Evolutionary conservation across 371 early-diverging fungal genomes (phyloP), one percentile per base, ranked within the genome.

Genomic region (Apophysomyces trapeziformis): DNA sequence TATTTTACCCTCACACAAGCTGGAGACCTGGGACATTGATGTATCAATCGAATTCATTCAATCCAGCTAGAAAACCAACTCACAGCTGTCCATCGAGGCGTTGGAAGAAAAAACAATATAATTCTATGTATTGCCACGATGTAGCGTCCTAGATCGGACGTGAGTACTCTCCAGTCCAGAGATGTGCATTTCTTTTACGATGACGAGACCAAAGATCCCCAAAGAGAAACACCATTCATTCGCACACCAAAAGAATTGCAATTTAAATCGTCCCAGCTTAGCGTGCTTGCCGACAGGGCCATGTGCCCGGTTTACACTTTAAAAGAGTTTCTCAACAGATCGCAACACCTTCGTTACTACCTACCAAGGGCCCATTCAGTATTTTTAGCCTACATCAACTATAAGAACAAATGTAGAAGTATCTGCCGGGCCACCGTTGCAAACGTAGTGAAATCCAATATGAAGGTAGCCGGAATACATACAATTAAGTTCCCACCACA

Each of bases 101-200:
- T 36, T 74, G 18, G 69, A 74, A 68, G 45, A 58, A 18, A 74
- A 70, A 21, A 38, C 56, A 0, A 47, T 74, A 16, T 1, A 1
- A 13, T 74, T 11, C 43, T 68, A 12, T 16, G 50, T 2, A 58
- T 74, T 9, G 46, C 57, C 2, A 67, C 68, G 1, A 69, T 75
- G 67, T 68, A 68, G 64, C 18, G 71, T 4, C 65, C 67, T 26
- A n/a, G 71, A 0, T 65, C 66, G 1, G 71, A 75, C 54, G n/a
- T 75, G 6, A 66, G 67, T 1, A 43, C 54, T 32, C 7, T 71
- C 11, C 72, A 71, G 57, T 57, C 13, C 16, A 11, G 68, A 8
- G 70, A 69, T 60, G 58, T 70, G 21, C n/a, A 50, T 50, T 50
- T 50, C 9, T 9, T 21, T 1, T 21, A 50, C 5, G 21, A 21